phyloP scores from a whole-genome alignment of 1,139 yeast genomes.

The Candida sanyaensis region DNA sequence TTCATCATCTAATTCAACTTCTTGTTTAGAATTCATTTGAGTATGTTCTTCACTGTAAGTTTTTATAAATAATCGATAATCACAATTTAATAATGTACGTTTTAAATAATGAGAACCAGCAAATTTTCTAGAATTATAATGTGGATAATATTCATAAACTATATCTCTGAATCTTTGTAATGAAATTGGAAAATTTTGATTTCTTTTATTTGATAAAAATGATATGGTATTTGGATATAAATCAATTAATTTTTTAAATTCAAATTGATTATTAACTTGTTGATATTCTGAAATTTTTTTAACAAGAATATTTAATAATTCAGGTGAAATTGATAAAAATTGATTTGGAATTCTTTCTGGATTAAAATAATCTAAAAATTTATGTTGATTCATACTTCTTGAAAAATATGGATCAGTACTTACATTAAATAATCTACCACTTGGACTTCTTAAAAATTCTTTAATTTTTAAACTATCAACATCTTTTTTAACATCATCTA shows the following conservation, averaged over 20 bases:
- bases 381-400: slow-evolving; percentile 9
- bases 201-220: slow-evolving; percentile 12
- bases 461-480: slow-evolving; percentile 4
- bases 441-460: slow-evolving; percentile 8
- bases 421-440: slow-evolving; percentile 12
- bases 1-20: background rate
- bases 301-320: background rate
- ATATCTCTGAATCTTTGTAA: background rate
- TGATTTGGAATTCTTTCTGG: slow-evolving; percentile 8
- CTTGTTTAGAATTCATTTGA: background rate
- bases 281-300: slow-evolving; percentile 12
- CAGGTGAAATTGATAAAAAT: background rate
- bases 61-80: background rate
- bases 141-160: background rate
- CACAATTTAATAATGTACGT: background rate
- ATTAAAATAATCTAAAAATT: slow-evolving; percentile 13
- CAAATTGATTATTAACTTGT: slow-evolving; percentile 16
- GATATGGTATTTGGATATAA: slow-evolving; percentile 34
- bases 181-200: background rate
- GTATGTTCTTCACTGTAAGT: background rate
- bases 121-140: too few relatives aligned
- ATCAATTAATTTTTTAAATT: slow-evolving; percentile 29
- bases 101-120: background rate
- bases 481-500: slow-evolving; percentile 11
- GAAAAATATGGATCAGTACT: slow-evolving; percentile 6